A percentile compares a stretch with the other conserved stretches of the same genome.
These are phyloP conservation scores for Xerocomus amazonicus DNA, from an alignment of 1,284 basidiomycete species.

Conservation along the genomic window DNA sequence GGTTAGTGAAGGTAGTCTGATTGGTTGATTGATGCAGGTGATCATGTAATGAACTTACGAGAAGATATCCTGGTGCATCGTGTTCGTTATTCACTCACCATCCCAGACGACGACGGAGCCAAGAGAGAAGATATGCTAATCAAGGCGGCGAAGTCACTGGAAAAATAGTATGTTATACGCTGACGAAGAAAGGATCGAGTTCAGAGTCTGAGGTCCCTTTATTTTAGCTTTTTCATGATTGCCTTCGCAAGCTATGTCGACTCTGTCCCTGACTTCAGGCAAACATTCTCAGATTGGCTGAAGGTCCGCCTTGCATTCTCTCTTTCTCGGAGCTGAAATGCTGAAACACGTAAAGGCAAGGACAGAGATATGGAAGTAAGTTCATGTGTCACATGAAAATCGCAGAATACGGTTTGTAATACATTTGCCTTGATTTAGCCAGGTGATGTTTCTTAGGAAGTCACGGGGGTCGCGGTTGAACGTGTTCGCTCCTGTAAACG, in stretches of 20 bases:
- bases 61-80: slow-evolving; percentile 85
- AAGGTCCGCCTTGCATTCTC: slow-evolving; percentile 46
- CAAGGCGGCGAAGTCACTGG: slow-evolving; percentile 67
- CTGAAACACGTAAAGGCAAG: slow-evolving; percentile 48
- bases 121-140: slow-evolving; percentile 54
- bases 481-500: slow-evolving; percentile 85
- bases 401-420: background rate
- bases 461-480: slow-evolving; percentile 74
- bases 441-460: slow-evolving; percentile 82
- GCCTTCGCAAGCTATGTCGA: slow-evolving; percentile 93
- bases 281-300: slow-evolving; percentile 86
- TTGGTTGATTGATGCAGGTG: slow-evolving; percentile 42
- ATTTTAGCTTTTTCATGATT: slow-evolving; percentile 84
- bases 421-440: slow-evolving; percentile 45
- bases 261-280: slow-evolving; percentile 60
- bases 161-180: slow-evolving; percentile 66
- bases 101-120: slow-evolving; percentile 60
- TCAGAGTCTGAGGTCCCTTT: slow-evolving; percentile 3
- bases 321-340: background rate
- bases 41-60: slow-evolving; percentile 86
- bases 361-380: slow-evolving; percentile 93
- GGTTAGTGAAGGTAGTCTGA: slow-evolving; percentile 10
- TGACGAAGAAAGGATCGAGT: background rate
- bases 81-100: slow-evolving; percentile 80
- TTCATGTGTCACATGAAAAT: slow-evolving; percentile 7